Percentiles rank a stretch among this genome's conserved stretches.
Conservation (phyloP, 148 eudicot genomes). For the Drosera capensis region DNA sequence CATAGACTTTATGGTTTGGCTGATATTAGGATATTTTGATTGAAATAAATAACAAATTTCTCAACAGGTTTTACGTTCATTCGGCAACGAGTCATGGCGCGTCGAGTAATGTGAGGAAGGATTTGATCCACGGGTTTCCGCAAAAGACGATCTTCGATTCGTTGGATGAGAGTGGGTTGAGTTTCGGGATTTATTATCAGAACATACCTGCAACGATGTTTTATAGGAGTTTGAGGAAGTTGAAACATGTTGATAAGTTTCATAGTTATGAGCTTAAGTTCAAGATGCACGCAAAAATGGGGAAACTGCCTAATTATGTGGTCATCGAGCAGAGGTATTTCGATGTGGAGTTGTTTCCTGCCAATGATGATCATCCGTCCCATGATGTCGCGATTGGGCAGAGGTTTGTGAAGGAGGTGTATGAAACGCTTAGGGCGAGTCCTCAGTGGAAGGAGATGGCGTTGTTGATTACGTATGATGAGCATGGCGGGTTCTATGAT, state of each 20-base stretch:
- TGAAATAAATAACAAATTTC: no score
- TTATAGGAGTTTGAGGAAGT: constrained; percentile 55
- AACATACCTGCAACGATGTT: constrained; percentile 85
- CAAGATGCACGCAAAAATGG: constrained; percentile 45
- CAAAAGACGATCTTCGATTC: constrained; percentile 89
- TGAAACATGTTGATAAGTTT: constrained; percentile 45
- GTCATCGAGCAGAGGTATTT: constrained; percentile 81
- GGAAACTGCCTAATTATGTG: constrained; percentile 64
- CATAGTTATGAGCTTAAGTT: constrained; percentile 51
- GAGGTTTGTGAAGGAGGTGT: constrained; percentile 86
- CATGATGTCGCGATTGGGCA: constrained; percentile 84
- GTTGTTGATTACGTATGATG: constrained; percentile 72
- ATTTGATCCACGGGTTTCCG: constrained; percentile 70
- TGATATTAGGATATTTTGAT: no score
- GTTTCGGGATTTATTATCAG: constrained; percentile 85
- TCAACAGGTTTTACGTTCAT: no score
- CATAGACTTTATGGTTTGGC: no score
- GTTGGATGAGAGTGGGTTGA: constrained; percentile 60
- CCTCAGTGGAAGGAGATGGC: constrained; percentile 97
- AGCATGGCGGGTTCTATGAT: constrained; percentile 91
- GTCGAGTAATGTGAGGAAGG: constrained; percentile 72
- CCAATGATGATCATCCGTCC: constrained; percentile 89
- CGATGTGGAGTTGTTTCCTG: constrained; percentile 50
- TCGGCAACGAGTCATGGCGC: constrained; percentile 97
- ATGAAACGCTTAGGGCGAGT: constrained; percentile 64